Conservation (phyloP, 2,329 filamentous ascomycete genomes). For the Colletotrichum cuscutae region DNA sequence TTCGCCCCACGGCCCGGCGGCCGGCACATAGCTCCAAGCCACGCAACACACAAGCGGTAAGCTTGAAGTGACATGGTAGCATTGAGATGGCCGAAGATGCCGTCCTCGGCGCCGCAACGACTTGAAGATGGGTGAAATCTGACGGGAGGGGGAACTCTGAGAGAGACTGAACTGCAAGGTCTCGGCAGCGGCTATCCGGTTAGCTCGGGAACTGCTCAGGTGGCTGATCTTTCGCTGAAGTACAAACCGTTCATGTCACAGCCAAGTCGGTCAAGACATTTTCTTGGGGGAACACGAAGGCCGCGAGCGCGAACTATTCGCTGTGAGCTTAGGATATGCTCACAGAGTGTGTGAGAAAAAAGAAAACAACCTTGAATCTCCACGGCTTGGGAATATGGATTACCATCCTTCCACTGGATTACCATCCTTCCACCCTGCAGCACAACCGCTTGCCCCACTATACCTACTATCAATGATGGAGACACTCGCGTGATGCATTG, state of each 20-base stretch:
- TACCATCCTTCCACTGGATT: neutral
- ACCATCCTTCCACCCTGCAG: neutral
- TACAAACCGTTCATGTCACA: conserved; percentile 14
- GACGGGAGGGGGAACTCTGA: neutral
- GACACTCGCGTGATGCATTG: conserved; percentile 22
- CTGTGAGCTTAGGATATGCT: neutral
- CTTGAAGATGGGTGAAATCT: neutral
- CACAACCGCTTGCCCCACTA: neutral
- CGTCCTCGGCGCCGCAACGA: neutral
- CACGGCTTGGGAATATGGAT: neutral
- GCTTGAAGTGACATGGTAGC: neutral
- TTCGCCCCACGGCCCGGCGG: conserved; percentile 16
- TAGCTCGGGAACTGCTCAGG: conserved; percentile 16
- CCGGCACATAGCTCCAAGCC: neutral
- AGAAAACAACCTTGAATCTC: neutral
- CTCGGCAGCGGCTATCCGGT: conserved; percentile 33
- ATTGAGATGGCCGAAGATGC: neutral
- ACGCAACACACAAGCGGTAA: neutral
- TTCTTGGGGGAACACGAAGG: neutral
- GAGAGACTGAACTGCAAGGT: neutral
- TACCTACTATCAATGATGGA: neutral
- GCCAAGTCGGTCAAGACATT: conserved; percentile 19
- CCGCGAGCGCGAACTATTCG: neutral
- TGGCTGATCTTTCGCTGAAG: neutral
- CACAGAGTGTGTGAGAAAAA: neutral